These are phyloP conservation scores for Backusella tuberculispora DNA, from an alignment of 192 early-diverging fungal genomes.

Conservation along the genomic window DNA sequence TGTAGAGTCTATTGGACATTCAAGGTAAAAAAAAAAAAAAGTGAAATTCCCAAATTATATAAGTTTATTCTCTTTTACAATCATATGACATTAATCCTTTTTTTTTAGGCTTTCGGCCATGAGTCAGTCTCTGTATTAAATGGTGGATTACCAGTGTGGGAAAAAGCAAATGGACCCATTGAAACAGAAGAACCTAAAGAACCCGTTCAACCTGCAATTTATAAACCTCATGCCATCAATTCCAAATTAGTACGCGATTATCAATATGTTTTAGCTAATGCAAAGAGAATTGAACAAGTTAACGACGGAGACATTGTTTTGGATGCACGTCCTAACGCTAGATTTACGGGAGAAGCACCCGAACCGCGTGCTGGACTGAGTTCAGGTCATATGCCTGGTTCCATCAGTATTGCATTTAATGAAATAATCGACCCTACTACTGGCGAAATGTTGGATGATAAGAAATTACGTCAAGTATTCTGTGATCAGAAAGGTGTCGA, in stretches of 20 bases:
- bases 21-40: constrained; percentile 51
- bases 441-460: constrained; percentile 56
- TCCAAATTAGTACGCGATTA: constrained; percentile 60
- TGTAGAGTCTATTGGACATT: constrained; percentile 94
- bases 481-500: constrained; percentile 69
- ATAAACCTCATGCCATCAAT: constrained; percentile 38
- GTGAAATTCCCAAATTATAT: background rate
- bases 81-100: background rate
- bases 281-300: constrained; percentile 37
- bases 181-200: constrained; percentile 44
- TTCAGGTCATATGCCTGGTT: constrained; percentile 82
- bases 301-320: constrained; percentile 49
- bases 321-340: constrained; percentile 68
- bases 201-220: constrained; percentile 40
- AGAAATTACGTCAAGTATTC: constrained; percentile 54
- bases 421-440: constrained; percentile 60
- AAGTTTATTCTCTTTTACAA: background rate
- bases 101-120: constrained; percentile 82
- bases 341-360: constrained; percentile 73
- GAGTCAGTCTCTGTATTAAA: constrained; percentile 84
- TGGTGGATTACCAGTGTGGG: constrained; percentile 89
- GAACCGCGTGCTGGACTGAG: constrained; percentile 81
- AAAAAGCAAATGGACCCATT: constrained; percentile 51
- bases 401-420: constrained; percentile 76
- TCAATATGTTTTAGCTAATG: constrained; percentile 58